A percentile compares a stretch with the other conserved stretches of the same genome.
Conservation (phyloP, 2,329 filamentous ascomycete species). For the Capronia coronata region DNA sequence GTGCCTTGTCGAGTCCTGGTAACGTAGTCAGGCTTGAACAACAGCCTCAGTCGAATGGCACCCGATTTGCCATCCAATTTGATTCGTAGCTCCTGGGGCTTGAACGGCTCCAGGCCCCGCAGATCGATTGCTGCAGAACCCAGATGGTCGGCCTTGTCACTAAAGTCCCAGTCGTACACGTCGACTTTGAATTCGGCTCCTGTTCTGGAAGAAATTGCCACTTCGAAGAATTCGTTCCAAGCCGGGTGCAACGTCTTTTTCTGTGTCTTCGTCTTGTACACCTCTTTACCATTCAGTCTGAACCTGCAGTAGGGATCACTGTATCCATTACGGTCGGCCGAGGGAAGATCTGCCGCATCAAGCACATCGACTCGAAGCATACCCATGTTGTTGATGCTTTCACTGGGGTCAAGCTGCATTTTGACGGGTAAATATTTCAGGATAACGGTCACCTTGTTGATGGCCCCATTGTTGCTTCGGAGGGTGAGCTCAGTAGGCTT, state of each 20-base stretch:
- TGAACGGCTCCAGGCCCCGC: slow-evolving; percentile 76
- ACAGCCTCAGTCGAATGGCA: slow-evolving; percentile 68
- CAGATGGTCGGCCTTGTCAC: slow-evolving; percentile 87
- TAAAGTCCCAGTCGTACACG: slow-evolving; percentile 95
- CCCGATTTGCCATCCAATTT: slow-evolving; percentile 85
- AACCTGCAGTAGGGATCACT: slow-evolving; percentile 98
- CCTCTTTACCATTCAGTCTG: slow-evolving; percentile 75
- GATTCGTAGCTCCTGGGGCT: slow-evolving; percentile 65
- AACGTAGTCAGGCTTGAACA: slow-evolving; percentile 92
- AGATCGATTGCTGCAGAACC: slow-evolving; percentile 71
- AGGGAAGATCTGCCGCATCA: slow-evolving; percentile 78
- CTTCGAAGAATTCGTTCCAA: slow-evolving; percentile 96
- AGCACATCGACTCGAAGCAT: slow-evolving; percentile 88
- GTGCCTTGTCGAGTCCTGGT: slow-evolving; percentile 80
- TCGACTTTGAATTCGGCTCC: slow-evolving; percentile 75
- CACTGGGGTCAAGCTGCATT: slow-evolving; percentile 88
- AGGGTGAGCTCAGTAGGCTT: slow-evolving; percentile 78
- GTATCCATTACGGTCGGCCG: slow-evolving; percentile 91
- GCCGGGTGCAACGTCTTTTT: slow-evolving; percentile 94
- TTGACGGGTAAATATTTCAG: slow-evolving; percentile 90
- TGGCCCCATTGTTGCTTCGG: slow-evolving; percentile 67
- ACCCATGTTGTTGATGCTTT: slow-evolving; percentile 99
- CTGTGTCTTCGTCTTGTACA: slow-evolving; percentile 90
- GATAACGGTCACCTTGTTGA: slow-evolving; percentile 79
- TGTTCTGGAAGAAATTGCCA: slow-evolving; percentile 73